Conservation (phyloP, 1,139 yeast genomes). For the Hansenula lynferdii region DNA sequence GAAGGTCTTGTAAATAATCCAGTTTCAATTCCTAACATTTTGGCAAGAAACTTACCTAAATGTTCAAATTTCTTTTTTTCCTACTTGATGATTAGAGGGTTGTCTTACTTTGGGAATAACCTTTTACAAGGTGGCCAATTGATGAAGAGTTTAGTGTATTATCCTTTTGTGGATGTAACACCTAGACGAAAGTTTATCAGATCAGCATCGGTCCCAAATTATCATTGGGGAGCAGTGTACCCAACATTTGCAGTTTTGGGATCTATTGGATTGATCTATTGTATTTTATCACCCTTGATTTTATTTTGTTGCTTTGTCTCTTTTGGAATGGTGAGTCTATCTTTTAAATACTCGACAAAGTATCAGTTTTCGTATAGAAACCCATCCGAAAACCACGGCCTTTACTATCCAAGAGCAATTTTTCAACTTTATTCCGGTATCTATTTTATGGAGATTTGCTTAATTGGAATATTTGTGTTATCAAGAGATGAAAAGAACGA, state of each 20-base stretch:
- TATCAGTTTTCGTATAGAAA: constrained; percentile 46
- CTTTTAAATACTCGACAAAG: constrained; percentile 66
- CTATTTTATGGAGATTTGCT: constrained; percentile 72
- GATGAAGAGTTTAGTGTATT: constrained; percentile 32
- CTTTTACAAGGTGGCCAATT: constrained; percentile 52
- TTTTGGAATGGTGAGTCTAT: constrained; percentile 49
- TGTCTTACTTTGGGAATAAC: constrained; percentile 67
- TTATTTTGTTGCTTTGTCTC: constrained; percentile 57
- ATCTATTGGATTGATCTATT: constrained; percentile 70
- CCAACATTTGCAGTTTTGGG: constrained; percentile 75
- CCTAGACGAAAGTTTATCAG: constrained; percentile 55
- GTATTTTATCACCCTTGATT: constrained; percentile 75
- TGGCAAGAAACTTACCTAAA: constrained; percentile 75
- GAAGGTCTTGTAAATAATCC: constrained; percentile 68
- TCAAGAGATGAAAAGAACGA: constrained; percentile 42
- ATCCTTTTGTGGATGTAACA: constrained; percentile 41
- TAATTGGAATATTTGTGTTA: constrained; percentile 68
- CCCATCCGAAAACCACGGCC: constrained; percentile 63
- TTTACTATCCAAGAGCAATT: constrained; percentile 66
- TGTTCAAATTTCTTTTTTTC: constrained; percentile 81
- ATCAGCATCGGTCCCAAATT: constrained; percentile 36
- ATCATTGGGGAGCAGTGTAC: constrained; percentile 75
- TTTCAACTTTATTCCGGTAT: constrained; percentile 75
- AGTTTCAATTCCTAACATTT: constrained; percentile 59
- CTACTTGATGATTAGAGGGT: constrained; percentile 65